phyloP scores from a whole-genome alignment of 805 yeast species.

The Saitoella complicata region DNA sequence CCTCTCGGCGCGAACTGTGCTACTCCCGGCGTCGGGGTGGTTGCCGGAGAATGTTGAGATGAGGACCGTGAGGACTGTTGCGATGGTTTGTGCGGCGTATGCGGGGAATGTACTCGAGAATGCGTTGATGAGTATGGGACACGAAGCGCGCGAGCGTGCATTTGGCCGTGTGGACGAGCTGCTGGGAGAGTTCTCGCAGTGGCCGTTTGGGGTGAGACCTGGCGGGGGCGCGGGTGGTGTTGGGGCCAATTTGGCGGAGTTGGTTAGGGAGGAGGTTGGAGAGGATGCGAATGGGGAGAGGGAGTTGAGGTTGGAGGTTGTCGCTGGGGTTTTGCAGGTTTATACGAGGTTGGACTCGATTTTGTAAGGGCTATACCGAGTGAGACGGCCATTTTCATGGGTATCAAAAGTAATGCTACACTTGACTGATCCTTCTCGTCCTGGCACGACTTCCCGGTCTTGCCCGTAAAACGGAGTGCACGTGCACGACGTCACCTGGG shows the following conservation, averaged over 20 bases:
- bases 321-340: slow-evolving; percentile 83
- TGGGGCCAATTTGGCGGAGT: slow-evolving; percentile 50
- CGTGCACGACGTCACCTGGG: no score
- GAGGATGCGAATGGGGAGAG: slow-evolving; percentile 23
- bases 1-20: slow-evolving; percentile 56
- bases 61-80: slow-evolving; percentile 58
- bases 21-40: slow-evolving; percentile 32
- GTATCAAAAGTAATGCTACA: no score
- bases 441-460: no score
- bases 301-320: slow-evolving; percentile 66
- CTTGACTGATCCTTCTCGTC: no score
- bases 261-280: slow-evolving; percentile 35
- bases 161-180: slow-evolving; percentile 89
- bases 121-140: slow-evolving; percentile 51
- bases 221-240: slow-evolving; percentile 31
- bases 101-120: slow-evolving; percentile 96
- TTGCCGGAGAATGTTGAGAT: slow-evolving; percentile 56
- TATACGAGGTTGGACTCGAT: slow-evolving; percentile 87
- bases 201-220: slow-evolving; percentile 52
- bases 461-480: no score
- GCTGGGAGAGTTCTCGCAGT: slow-evolving; percentile 63
- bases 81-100: slow-evolving; percentile 74
- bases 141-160: slow-evolving; percentile 83
- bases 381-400: no score
- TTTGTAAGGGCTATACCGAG: slow-evolving; percentile 33